Evolutionary conservation across 805 yeast genomes (phyloP), one percentile per base, ranked within the genome.

Genomic region (Ogataea polymorpha): DNA sequence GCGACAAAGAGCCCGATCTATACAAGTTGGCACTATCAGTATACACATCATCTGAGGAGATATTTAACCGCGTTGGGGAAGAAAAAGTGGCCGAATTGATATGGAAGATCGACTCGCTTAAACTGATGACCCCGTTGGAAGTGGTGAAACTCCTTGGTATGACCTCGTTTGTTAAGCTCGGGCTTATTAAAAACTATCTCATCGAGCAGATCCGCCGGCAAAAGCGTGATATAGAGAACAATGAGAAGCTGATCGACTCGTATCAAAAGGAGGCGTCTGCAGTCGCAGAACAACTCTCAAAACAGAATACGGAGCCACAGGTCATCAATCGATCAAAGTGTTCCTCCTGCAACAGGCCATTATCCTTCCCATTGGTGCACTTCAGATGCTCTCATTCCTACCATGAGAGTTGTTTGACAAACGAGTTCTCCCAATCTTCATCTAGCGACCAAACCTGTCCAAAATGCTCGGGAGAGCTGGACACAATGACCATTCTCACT

Each of bases 371-470:
- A 0, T 74, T 82, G 2, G 76, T 86, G 1, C 95, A 86, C 53
- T 93, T 91, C 67, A 76, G 79, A 48, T 93, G 99, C 65, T 72
- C 74, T 23, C 99, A 93, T 55, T 79, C 93, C 3, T 89, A 78
- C 56, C 98, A 93, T 56, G 86, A 83, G 51, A 69, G 83, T 32
- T 93, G 99, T 57, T 62, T 60, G 5, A 38, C 51, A 2, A 48
- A 42, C 13, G 55, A 51, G 14, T 53, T 46, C 21, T 46, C 35
- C 32, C 45, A 40, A 23, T 32, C 40, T 10, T 39, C 42, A 9
- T 59, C 55, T 2, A 27, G 29, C 8, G 40, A 33, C 13, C 45
- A 35, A 6, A 12, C 44, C 4, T 91, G 98, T 58, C 96, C 97
- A 0, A 68, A 72, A 29, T 91, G 97, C 58, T 61, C 80, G 2